A percentile compares a stretch with the other conserved stretches of the same genome.
phyloP scores from a whole-genome alignment of 2,329 filamentous ascomycete species.

The Sarocladium kiliense region DNA sequence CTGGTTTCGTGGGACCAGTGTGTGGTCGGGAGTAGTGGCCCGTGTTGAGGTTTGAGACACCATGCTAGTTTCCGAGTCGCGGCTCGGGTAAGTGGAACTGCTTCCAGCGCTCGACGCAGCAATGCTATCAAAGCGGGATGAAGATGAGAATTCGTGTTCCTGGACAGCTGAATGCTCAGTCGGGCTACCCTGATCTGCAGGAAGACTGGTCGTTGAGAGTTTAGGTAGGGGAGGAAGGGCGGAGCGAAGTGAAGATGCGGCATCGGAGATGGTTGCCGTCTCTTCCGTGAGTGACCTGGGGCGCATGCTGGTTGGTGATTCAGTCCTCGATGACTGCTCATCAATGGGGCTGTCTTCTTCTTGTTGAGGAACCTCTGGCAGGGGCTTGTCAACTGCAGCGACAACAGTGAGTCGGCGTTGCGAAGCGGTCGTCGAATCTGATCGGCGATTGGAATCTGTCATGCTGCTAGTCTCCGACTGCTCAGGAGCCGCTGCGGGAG shows the following conservation, averaged over 20 bases:
- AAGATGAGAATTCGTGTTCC: slow-evolving; percentile 44
- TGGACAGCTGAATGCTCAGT: slow-evolving; percentile 37
- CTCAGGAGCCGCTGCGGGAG: slow-evolving; percentile 24
- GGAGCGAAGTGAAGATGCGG: slow-evolving; percentile 42
- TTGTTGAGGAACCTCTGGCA: slow-evolving; percentile 59
- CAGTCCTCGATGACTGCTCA: slow-evolving; percentile 20
- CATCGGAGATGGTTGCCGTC: slow-evolving; percentile 37
- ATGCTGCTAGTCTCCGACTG: slow-evolving; percentile 32
- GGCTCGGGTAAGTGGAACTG: slow-evolving; percentile 71
- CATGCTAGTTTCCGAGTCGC: slow-evolving; percentile 75
- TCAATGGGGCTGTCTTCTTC: slow-evolving; percentile 31
- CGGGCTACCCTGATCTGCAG: slow-evolving; percentile 43
- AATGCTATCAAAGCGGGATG: slow-evolving; percentile 62
- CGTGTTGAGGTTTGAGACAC: slow-evolving; percentile 79
- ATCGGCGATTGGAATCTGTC: slow-evolving; percentile 32
- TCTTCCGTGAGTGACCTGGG: slow-evolving; percentile 39
- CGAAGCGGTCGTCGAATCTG: slow-evolving; percentile 29
- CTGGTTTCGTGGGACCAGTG: slow-evolving; percentile 48
- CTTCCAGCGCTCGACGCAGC: slow-evolving; percentile 73
- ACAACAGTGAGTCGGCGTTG: slow-evolving; percentile 33
- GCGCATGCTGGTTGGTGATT: slow-evolving; percentile 33
- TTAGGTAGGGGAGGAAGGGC: slow-evolving; percentile 52
- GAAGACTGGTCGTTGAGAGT: slow-evolving; percentile 45
- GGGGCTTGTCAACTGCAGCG: slow-evolving; percentile 59
- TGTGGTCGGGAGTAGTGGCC: slow-evolving; percentile 76